phyloP scores from a whole-genome alignment of 78 protist species.

The Dictyostelium purpureum region DNA sequence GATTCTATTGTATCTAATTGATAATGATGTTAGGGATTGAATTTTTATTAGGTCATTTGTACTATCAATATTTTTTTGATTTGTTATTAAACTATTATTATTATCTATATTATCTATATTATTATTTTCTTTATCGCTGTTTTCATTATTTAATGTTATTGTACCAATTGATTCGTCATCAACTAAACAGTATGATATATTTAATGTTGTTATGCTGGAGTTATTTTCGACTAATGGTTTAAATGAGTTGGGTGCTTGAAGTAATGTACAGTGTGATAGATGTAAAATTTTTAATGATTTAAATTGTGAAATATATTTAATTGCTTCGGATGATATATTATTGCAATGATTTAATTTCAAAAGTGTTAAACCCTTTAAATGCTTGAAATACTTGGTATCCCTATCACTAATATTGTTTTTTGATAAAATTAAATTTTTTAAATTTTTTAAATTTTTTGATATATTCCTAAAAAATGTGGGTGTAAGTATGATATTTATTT shows the following conservation, averaged over 20 bases:
- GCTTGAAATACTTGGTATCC: neutral
- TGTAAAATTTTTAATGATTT: neutral
- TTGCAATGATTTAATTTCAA: conserved; percentile 29
- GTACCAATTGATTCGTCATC: conserved; percentile 41
- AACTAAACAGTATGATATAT: conserved; percentile 47
- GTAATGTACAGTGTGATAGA: conserved; percentile 17
- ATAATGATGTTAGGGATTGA: neutral
- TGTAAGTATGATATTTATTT: neutral
- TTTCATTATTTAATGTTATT: neutral
- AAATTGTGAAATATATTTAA: neutral
- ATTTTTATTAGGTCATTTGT: conserved; percentile 9
- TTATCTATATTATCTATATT: neutral
- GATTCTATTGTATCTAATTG: conserved; percentile 29
- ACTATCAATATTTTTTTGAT: neutral
- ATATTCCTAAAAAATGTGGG: neutral
- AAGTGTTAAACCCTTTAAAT: neutral
- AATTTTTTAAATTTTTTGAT: neutral
- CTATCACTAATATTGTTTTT: conserved; percentile 25
- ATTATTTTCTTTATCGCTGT: neutral
- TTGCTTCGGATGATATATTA: neutral
- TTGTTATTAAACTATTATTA: neutral
- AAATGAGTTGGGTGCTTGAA: conserved; percentile 3
- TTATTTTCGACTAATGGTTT: neutral
- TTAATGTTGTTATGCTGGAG: neutral
- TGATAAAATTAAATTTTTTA: conserved; percentile 23